Conservation (phyloP, 768 basidiomycete genomes). For the Calvatia gigantea region DNA sequence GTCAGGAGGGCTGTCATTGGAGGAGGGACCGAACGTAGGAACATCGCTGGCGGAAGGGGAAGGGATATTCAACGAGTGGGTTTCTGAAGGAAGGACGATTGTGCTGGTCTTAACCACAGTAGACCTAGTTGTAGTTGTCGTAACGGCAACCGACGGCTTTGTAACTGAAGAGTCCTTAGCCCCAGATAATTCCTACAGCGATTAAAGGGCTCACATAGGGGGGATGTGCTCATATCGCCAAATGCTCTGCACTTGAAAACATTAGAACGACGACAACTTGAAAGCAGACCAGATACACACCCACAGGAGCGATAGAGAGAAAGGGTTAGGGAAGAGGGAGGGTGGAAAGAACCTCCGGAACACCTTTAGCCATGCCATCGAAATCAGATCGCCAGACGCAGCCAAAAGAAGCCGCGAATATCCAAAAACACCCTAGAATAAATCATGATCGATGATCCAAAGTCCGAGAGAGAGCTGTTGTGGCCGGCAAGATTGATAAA, state of each 20-base stretch:
- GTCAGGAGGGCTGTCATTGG: neutral
- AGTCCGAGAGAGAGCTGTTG: constrained; percentile 4
- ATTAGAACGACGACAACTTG: neutral
- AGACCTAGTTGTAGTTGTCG: neutral
- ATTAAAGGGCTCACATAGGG: no score
- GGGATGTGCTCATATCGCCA: neutral
- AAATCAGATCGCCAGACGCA: neutral
- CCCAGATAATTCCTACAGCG: neutral
- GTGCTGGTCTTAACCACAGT: neutral
- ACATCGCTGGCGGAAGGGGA: neutral
- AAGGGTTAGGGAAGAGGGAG: neutral
- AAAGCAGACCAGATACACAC: neutral
- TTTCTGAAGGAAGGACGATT: neutral
- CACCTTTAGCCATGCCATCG: constrained; percentile 7
- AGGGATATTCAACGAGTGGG: neutral
- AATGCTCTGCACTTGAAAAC: neutral
- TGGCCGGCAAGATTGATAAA: constrained; percentile 2
- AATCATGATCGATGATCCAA: neutral
- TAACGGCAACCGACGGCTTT: neutral
- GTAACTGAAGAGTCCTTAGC: neutral
- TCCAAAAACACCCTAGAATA: neutral
- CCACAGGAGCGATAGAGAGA: neutral
- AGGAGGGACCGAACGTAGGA: neutral
- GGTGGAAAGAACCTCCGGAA: neutral
- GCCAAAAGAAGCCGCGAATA: neutral